Base-by-base conservation (phyloP, 2,329 filamentous ascomycete genomes). In the Paecilomyces sp. region DNA sequence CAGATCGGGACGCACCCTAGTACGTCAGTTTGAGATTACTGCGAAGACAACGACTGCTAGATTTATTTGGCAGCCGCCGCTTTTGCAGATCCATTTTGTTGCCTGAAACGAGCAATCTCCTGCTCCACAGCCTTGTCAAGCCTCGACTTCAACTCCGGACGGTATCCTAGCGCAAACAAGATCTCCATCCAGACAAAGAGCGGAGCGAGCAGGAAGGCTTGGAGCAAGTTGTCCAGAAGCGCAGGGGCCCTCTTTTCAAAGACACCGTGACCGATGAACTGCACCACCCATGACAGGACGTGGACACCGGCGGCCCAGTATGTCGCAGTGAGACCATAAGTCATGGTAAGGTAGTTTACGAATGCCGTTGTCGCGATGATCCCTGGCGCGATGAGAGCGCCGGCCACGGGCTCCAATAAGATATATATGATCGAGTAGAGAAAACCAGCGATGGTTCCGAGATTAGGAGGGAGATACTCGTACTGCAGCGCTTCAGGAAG, bases 181-280 rank as follows among this genome's bases (percentile, higher is more conserved):
- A 95, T 78, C 79, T 97, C 92, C 68, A 99, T 88, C 90, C 94
- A 99, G 60, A 97, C 93, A 68, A 97, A 99, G 70, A 99, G 88
- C 8, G 94, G 94, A 0, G 94, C 94, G 25, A 97, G 82, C 70
- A 97, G 93, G 64, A 97, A 75, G 30, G 94, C 92, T 77, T 97
- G 94, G 55, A 95, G 82, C 51, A 97, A 77, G 70, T 97, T 97
- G 77, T 97, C 92, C 55, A 97, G 79, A 64, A 97, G 78, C 3
- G 92, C 93, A 7, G 93, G 94, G 2, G 92, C 91, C 57, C 93
- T 86, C 22, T 90, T 86, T 76, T 97, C 94, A 67, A 91, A 97
- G 56, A 83, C 85, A 41, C 92, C 92, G 71, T 99, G 94, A 30
- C 94, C 94, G 56, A 97, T 68, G 71, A 99, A 97, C 72, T 99